Percentiles rank a stretch among this genome's conserved stretches.
Conservation (phyloP, 2,329 filamentous ascomycete species). For the Pyrenophora tritici-repentis region DNA sequence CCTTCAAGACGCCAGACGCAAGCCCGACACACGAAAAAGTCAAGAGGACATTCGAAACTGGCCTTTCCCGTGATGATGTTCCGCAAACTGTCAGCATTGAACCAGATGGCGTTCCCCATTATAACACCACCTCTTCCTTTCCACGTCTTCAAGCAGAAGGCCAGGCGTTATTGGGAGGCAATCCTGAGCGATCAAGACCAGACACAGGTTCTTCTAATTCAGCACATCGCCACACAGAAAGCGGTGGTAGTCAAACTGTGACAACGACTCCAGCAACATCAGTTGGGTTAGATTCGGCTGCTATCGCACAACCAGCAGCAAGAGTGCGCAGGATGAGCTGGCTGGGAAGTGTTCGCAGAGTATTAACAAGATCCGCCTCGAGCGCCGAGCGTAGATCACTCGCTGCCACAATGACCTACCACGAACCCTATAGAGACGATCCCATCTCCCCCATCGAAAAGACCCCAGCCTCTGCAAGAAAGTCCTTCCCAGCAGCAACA, state of each 20-base stretch:
- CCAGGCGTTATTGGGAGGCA: constrained; percentile 56
- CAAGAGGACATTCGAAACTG: constrained; percentile 22
- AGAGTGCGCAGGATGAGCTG: constrained; percentile 43
- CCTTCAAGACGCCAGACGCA: constrained; percentile 41
- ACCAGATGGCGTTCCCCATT: constrained; percentile 56
- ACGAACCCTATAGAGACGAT: constrained; percentile 39
- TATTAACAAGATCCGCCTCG: constrained; percentile 38
- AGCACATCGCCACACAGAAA: constrained; percentile 29
- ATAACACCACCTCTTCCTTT: constrained; percentile 57
- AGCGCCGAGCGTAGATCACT: constrained; percentile 35
- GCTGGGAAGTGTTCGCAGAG: constrained; percentile 46
- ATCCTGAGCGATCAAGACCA: constrained; percentile 39
- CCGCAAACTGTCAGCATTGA: constrained; percentile 42
- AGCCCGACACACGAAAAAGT: constrained; percentile 36
- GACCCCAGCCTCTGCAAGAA: constrained; percentile 14
- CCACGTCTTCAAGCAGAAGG: constrained; percentile 58
- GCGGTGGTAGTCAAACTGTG: constrained; percentile 27
- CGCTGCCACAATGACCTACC: constrained; percentile 27
- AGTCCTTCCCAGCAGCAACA: constrained; percentile 27
- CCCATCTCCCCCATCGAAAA: constrained; percentile 20
- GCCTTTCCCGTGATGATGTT: constrained; percentile 26
- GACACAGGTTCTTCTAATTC: constrained; percentile 38
- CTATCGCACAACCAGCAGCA: constrained; percentile 12
- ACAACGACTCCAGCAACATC: constrained; percentile 38
- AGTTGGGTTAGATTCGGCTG: constrained; percentile 23